Conservation (phyloP, 2,329 filamentous ascomycete species). For the Fusarium algeriense region DNA sequence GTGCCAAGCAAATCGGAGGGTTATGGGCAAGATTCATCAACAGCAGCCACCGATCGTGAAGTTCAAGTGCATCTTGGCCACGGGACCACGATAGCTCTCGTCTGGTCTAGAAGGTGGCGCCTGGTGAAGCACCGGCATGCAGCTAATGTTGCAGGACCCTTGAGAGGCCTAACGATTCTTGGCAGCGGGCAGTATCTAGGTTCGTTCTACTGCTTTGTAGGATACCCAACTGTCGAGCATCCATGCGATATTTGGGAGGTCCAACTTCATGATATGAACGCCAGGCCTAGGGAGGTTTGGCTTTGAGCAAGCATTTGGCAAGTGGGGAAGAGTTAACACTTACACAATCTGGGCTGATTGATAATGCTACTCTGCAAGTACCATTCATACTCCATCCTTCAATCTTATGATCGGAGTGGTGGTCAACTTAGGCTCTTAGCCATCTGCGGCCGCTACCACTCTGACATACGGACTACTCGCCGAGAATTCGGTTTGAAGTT, state of each 20-base stretch:
- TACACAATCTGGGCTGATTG: constrained; percentile 36
- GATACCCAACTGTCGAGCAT: constrained; percentile 17
- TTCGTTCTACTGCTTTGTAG: constrained; percentile 6
- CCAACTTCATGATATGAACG: constrained; percentile 24
- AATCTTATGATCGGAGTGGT: constrained; percentile 13
- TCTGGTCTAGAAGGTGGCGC: constrained; percentile 7
- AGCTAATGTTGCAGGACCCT: constrained; percentile 32
- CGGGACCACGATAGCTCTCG: constrained; percentile 23
- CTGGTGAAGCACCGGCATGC: constrained; percentile 20
- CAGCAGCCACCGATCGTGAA: constrained; percentile 23
- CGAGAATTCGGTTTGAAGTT: background rate
- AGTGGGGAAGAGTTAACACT: constrained; percentile 16
- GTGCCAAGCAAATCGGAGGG: background rate
- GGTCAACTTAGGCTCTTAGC: background rate
- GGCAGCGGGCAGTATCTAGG: constrained; percentile 14
- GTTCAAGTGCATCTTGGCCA: constrained; percentile 8
- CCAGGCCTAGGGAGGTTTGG: constrained; percentile 10
- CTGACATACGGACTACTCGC: background rate
- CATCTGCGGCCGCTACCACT: background rate
- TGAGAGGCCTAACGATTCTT: constrained; percentile 29
- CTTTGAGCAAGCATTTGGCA: constrained; percentile 27
- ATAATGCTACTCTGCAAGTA: constrained; percentile 2
- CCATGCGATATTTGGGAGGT: constrained; percentile 23
- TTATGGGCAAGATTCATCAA: background rate
- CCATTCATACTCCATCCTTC: background rate